Evolutionary conservation across 2,329 filamentous ascomycete species (phyloP).

Genomic region (Beauveria caledonica): DNA sequence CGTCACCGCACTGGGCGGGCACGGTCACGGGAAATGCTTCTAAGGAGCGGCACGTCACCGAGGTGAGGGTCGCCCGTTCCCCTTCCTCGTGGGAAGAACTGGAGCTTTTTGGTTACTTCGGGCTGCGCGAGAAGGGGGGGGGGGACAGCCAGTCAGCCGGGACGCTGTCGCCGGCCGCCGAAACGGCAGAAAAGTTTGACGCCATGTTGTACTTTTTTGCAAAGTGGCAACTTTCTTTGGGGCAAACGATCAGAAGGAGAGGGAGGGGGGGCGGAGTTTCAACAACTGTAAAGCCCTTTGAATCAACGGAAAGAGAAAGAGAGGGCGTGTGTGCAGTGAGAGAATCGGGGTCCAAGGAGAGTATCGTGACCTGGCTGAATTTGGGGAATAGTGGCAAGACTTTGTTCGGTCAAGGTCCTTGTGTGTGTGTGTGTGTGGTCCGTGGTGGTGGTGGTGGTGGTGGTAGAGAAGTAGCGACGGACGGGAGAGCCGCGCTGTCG

Average conservation of each 20-base stretch:
- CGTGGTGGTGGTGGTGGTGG: background rate
- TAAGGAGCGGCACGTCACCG: constrained; percentile 6
- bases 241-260: background rate
- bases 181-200: background rate
- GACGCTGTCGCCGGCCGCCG: no score
- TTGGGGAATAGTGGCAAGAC: background rate
- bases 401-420: background rate
- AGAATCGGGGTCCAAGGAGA: background rate
- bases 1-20: constrained; percentile 9
- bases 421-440: no score
- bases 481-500: constrained; percentile 8
- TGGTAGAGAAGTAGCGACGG: background rate
- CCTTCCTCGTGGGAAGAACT: background rate
- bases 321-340: background rate
- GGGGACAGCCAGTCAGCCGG: background rate
- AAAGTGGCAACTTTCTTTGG: background rate
- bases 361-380: background rate
- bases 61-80: constrained; percentile 8
- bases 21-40: constrained; percentile 4
- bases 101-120: background rate
- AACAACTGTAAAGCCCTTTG: no score
- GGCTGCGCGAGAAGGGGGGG: background rate
- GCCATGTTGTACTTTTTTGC: background rate
- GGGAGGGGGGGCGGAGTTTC: background rate
- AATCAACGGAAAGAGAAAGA: no score